These are phyloP conservation scores for Poa annua DNA, from an alignment of 176 grass and related monocot genomes.

Conservation along the genomic window DNA sequence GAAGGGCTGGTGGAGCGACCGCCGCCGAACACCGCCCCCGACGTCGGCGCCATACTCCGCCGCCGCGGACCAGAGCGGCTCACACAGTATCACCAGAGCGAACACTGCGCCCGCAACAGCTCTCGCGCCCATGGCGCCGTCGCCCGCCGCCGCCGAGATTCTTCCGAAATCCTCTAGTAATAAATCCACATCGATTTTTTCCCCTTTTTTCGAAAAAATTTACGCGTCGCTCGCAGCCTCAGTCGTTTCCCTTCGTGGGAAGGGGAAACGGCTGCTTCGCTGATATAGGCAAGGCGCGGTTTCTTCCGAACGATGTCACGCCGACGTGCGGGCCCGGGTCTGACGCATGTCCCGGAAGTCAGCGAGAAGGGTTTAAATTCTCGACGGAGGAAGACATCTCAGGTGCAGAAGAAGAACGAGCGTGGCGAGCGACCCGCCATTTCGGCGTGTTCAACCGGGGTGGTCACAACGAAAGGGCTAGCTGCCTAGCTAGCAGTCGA, in stretches of 20 bases:
- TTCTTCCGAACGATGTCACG: background rate
- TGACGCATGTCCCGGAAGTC: background rate
- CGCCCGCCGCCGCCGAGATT: background rate
- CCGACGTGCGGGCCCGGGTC: background rate
- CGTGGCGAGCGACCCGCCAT: conserved; percentile 31
- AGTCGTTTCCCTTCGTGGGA: background rate
- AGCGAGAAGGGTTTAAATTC: background rate
- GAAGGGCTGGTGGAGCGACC: conserved; percentile 64
- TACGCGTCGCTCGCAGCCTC: background rate
- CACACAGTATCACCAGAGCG: conserved; percentile 17
- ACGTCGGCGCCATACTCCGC: background rate
- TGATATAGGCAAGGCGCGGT: background rate
- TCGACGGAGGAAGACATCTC: background rate
- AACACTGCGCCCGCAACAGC: background rate
- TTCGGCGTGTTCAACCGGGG: conserved; percentile 45
- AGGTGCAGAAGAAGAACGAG: background rate
- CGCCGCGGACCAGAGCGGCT: background rate
- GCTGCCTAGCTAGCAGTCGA: background rate
- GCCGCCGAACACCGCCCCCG: conserved; percentile 13
- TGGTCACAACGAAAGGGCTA: conserved; percentile 3
- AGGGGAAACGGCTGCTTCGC: background rate
- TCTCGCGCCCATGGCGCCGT: conserved; percentile 3
- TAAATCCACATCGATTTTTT: background rate
- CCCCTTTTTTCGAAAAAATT: background rate
- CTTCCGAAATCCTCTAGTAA: conserved; percentile 19